Base-by-base conservation (phyloP, 768 basidiomycete genomes). In the Pholiota molesta region DNA sequence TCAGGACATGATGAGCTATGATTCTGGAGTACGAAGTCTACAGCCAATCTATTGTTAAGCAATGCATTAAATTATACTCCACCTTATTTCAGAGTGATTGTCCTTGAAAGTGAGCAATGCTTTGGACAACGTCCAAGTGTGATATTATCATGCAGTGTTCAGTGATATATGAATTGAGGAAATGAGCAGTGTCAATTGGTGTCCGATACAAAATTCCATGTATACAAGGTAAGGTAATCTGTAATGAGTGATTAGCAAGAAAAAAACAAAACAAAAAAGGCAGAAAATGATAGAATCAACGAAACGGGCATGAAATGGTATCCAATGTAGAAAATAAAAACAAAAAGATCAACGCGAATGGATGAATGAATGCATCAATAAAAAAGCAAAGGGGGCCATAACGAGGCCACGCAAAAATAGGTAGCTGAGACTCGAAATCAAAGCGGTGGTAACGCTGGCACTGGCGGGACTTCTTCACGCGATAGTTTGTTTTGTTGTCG, bases 401-500 rank as follows among this genome's bases (percentile, higher is more conserved):
- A 19, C 21, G 40, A 16, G 19, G 11, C 21, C 9, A 29, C 26
- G 39, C 55, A 56, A 28, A 23, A 39, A 28, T 17, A 31, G 17
- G 16, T 17, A 14, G 42, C n/a, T 8, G 23, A 26, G 10, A 21
- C 13, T 21, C 14, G 44, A 8, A 16, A 11, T 52, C 47, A 58
- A 21, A 31, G 57, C 3, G 57, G 39, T 39, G 79, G 79, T 35
- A 80, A 65, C 5, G 78, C 73, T 23, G 81, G 80, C 17, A 82
- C 69, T 10, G 76, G 70, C 28, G 79, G 78, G 51, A 75, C 68
- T 55, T 74, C 69, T 61, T 74, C 75, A 26, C 66, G 59, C 52
- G 66, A 67, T 28, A 74, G 68, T 55, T 73, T 71, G 35, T 65
- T 60, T 21, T 70, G 68, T 10, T 82, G 80, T 57, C 90, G 82